Base-by-base conservation (phyloP, 2,329 filamentous ascomycete genomes). In the Fulvia fulva region DNA sequence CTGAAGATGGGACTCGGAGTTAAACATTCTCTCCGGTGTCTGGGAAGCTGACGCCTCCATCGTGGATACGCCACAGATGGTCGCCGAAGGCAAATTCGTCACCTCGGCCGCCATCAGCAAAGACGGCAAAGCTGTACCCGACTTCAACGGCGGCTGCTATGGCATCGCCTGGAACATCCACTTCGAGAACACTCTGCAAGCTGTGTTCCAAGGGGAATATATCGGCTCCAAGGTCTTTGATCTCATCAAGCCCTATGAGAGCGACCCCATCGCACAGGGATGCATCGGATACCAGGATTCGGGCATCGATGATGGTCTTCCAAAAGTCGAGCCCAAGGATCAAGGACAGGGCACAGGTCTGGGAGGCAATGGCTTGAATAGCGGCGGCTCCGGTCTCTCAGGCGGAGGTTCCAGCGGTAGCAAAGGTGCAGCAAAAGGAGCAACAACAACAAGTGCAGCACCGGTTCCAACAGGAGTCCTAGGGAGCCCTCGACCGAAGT, bases 101-200 rank as follows among this genome's bases (percentile, higher is more conserved):
- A 28, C 55, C 9, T 59, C 57, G 28, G 57, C 57, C 11, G 37
- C 23, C 16, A 19, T 59, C 30, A 43, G 16, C 8, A 26, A 46
- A 14, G 34, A 50, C 21, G 57, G 57, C 12, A 25, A 51, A 21
- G 45, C 55, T 41, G 47, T 44, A 21, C 14, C 14, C 16, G 53
- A 59, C 23, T 41, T 56, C 53, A 59, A 59, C 34, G 53, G 49
- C 22, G 57, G 41, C 19, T 59, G 57, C 47, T 59, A 59, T 43
- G 57, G 57, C 21, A 41, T 59, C 28, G 57, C 57, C 16, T 59
- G 53, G 53, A 30, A 56, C 8, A 45, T 59, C 28, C 46, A 52
- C 30, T 59, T 59, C 47, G 41, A 56, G 41, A 59, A 59, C 16
- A 32, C 34, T 6, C 45, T 59, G 19, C 12, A 57, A 46, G 23